These are phyloP conservation scores for Astraeus odoratus DNA, from an alignment of 768 basidiomycete species.

Conservation along the genomic window DNA sequence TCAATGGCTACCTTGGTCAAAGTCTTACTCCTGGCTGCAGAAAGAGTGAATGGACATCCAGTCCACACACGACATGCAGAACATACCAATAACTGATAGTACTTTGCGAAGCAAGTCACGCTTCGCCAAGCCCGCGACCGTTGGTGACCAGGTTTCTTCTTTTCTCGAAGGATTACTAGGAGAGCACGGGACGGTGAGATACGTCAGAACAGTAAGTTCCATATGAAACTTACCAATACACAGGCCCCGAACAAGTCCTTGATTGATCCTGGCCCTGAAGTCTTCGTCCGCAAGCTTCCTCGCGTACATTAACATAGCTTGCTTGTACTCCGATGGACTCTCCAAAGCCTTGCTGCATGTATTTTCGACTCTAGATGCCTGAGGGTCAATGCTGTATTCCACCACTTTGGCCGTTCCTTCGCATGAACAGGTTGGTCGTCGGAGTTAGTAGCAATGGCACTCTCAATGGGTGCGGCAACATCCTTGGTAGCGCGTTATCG, in stretches of 20 bases:
- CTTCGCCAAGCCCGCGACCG: constrained; percentile 64
- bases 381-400: constrained; percentile 75
- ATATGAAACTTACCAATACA: constrained; percentile 66
- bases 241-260: constrained; percentile 85
- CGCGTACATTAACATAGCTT: constrained; percentile 68
- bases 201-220: constrained; percentile 1
- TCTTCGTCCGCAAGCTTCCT: constrained; percentile 87
- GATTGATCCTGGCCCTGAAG: constrained; percentile 73
- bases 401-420: constrained; percentile 68
- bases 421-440: constrained; percentile 34
- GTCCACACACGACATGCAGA: background rate
- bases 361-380: constrained; percentile 84
- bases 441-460: constrained; percentile 31
- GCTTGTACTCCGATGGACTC: constrained; percentile 80
- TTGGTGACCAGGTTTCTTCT: constrained; percentile 60
- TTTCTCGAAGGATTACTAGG: constrained; percentile 62
- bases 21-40: constrained; percentile 69
- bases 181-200: background rate
- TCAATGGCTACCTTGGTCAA: constrained; percentile 67
- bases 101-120: constrained; percentile 83
- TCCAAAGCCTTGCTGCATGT: constrained; percentile 70
- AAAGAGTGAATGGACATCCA: constrained; percentile 5
- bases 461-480: constrained; percentile 48
- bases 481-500: constrained; percentile 52
- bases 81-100: constrained; percentile 67